phyloP scores from a whole-genome alignment of 331 rosid genomes.

The Dryas integrifolia region DNA sequence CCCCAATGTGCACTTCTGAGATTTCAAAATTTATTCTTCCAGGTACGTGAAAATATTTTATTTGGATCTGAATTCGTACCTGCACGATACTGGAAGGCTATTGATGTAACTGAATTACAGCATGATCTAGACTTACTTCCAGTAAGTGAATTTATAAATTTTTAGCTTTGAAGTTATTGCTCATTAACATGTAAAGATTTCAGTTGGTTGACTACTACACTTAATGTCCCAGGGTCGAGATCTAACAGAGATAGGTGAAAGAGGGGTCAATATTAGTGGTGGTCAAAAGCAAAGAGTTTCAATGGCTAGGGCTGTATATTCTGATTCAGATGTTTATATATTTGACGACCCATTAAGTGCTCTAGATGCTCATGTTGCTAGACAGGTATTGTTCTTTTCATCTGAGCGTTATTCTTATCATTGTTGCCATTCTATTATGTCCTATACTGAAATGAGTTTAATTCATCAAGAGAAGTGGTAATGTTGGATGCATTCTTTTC shows the following conservation, averaged over 20 bases:
- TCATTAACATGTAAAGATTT: background rate
- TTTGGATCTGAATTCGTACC: constrained; percentile 73
- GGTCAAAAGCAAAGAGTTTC: constrained; percentile 97
- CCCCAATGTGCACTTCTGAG: constrained; percentile 20
- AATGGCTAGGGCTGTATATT: constrained; percentile 87
- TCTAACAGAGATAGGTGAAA: constrained; percentile 89
- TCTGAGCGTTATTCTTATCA: background rate
- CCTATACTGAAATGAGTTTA: background rate
- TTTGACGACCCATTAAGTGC: constrained; percentile 97
- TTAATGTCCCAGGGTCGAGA: constrained; percentile 58
- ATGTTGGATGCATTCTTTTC: background rate
- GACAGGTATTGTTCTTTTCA: constrained; percentile 45
- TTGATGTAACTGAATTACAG: constrained; percentile 56
- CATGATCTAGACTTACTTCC: constrained; percentile 77
- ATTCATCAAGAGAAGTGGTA: background rate
- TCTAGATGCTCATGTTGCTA: constrained; percentile 83
- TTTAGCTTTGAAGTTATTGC: constrained; percentile 19
- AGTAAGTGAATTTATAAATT: constrained; percentile 40
- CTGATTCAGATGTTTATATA: constrained; percentile 72
- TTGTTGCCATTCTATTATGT: background rate
- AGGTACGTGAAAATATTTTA: constrained; percentile 85
- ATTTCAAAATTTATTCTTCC: constrained; percentile 19
- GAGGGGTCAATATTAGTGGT: constrained; percentile 93
- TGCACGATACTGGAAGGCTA: constrained; percentile 62
- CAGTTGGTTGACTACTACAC: constrained; percentile 15